phyloP scores from a whole-genome alignment of 2,329 filamentous ascomycete species.

The Phaeosphaeriaceae sp. region DNA sequence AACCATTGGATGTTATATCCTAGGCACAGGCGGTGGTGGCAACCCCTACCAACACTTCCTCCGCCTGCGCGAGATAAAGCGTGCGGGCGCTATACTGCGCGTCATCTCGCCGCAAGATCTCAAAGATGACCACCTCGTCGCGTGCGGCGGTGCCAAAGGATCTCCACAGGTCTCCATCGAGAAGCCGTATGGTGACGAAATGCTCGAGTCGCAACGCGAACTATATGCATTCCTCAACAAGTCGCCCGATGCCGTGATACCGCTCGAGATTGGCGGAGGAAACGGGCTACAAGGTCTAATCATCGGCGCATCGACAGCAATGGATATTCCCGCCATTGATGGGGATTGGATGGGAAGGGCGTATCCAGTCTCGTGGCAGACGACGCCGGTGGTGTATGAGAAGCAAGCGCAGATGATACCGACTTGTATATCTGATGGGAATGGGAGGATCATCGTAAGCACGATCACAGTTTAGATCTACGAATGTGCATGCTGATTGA shows the following conservation, averaged over 20 bases:
- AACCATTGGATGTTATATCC: not conserved
- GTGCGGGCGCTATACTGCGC: not conserved
- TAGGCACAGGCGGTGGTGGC: not conserved
- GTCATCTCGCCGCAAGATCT: not conserved
- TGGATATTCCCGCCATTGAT: constrained; percentile 43
- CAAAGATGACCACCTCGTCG: not conserved
- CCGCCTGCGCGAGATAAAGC: not conserved
- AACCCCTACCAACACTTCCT: not conserved
- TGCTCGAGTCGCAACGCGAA: not conserved
- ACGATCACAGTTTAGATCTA: too few relatives aligned
- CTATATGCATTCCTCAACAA: not conserved
- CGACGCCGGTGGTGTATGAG: not conserved
- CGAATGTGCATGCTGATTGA: not conserved
- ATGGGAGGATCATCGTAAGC: constrained; percentile 1
- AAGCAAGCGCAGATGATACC: not conserved
- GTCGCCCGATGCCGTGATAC: not conserved
- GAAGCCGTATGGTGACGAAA: not conserved
- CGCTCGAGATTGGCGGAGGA: constrained; percentile 3
- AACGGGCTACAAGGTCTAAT: constrained; percentile 7
- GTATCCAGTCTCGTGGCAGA: constrained; percentile 9
- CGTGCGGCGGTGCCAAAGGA: not conserved
- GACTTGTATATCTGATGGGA: not conserved
- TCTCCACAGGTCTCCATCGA: not conserved
- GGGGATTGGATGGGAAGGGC: constrained; percentile 13
- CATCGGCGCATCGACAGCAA: not conserved